Percentiles rank a stretch among this genome's conserved stretches.
These are phyloP conservation scores for Boletus nobilissimus DNA, from an alignment of 1,284 basidiomycete genomes.

Conservation along the genomic window DNA sequence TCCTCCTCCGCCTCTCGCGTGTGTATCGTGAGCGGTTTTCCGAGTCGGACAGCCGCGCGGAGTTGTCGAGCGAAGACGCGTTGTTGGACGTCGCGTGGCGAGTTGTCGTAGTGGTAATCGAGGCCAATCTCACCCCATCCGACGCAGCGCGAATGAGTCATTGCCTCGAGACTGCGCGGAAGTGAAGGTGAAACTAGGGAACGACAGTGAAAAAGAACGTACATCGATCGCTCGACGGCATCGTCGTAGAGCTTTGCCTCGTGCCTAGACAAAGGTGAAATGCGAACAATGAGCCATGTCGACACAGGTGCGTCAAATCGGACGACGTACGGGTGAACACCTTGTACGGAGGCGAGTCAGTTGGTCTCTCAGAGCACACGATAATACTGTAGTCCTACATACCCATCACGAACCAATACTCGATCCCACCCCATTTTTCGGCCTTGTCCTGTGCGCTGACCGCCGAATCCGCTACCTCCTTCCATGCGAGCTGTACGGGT, in stretches of 20 bases:
- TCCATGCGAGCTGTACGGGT: conserved; percentile 68
- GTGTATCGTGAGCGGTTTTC: conserved; percentile 82
- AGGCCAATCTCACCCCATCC: conserved; percentile 88
- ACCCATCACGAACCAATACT: conserved; percentile 85
- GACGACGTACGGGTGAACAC: conserved; percentile 75
- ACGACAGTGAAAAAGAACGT: conserved; percentile 40
- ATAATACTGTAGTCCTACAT: conserved; percentile 30
- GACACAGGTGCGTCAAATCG: not conserved
- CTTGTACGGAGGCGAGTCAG: conserved; percentile 51
- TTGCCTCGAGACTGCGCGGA: conserved; percentile 68
- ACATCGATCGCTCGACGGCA: conserved; percentile 75
- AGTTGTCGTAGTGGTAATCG: conserved; percentile 85
- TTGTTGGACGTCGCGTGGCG: conserved; percentile 73
- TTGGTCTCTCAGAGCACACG: not conserved
- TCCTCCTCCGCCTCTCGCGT: conserved; percentile 85
- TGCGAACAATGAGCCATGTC: not conserved
- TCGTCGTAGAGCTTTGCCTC: conserved; percentile 76
- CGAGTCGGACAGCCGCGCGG: conserved; percentile 67
- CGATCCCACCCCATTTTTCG: conserved; percentile 67
- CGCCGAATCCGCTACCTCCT: conserved; percentile 78
- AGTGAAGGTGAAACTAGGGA: not conserved
- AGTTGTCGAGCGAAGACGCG: conserved; percentile 75
- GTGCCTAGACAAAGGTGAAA: conserved; percentile 57
- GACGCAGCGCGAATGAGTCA: conserved; percentile 81
- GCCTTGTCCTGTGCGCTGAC: conserved; percentile 58